Base-by-base conservation (phyloP, 2,329 filamentous ascomycete genomes). In the Nannizziopsis arthrosporioides region DNA sequence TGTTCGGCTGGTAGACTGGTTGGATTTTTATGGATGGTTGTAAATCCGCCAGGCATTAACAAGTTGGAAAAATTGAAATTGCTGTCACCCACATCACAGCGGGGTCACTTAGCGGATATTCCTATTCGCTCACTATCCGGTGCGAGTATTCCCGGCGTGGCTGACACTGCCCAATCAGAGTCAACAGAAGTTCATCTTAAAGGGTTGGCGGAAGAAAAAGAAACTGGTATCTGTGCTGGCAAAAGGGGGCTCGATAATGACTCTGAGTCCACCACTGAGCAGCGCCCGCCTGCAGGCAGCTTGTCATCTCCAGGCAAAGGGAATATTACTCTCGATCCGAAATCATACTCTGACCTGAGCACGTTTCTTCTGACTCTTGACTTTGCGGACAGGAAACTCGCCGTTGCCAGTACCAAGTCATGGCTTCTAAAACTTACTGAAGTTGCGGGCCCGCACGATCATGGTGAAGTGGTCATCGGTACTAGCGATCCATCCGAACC, bases 11-110 rank as follows among this genome's bases (percentile, higher is more conserved):
- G 92, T 0, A 76, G 89, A 14, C 74, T 94, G 60, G 93, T 94
- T 0, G 93, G 93, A 0, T 98, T 98, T 56, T 74, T 96, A 19
- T 98, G 93, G 90, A 70, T 95, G 19, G 82, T 95, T 0, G 84
- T 95, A 41, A 75, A 73, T 55, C 82, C 87, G 31, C 74, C 79
- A 0, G 64, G 68, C 5, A 51, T 66, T 31, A 54, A 63, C 48
- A 63, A 66, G 48, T 59, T 67, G 50, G 57, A 50, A 36, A 34
- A 34, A 8, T 10, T 47, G 12, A 22, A 19, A 27, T 27, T 27
- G 22, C 22, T 27, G 22, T 27, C 7, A 27, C 7, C 22, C 22
- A 27, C 22, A 27, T 27, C 22, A 27, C 22, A 27, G 22, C 22
- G 22, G 22, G 22, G 22, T 27, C 3, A 7, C 7, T 3, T 7